Evolutionary conservation across 345 rosid species (phyloP), one percentile per base, ranked within the genome.

Genomic region (Limnanthes douglasii): DNA sequence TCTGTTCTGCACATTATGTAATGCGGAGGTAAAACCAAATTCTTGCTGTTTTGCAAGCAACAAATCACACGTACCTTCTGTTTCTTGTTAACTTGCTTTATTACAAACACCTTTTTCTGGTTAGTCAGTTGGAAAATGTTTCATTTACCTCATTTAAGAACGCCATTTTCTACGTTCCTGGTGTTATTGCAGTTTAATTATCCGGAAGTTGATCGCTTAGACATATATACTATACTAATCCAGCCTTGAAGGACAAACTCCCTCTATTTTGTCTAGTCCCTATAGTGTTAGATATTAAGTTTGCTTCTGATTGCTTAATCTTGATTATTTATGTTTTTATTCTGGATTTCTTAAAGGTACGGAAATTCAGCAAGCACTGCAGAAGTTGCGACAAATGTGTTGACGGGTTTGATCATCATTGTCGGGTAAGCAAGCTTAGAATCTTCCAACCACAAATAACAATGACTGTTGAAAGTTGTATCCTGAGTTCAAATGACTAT

Each of bases 361-460:
- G 75, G 18, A 76, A 76, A 59, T 76, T 79, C 45, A 88, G 97
- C 78, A 88, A 83, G 66, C 95, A 88, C 59, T 88, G 97, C 62
- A 60, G 97, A 67, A 83, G 86, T 47, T 88, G 97, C 45, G 76
- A 72, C 61, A 88, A 88, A 49, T 88, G 97, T 33, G 81, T 88
- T 29, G 95, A 83, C 65, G 93, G 90, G 56, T 83, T 88, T 69
- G 97, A 88, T 64, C 97, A 88, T 56, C 95, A 88, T 60, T 88
- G 97, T 45, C 78, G 90, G 55, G 95, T 88, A 58, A 63, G 84
- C 48, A 37, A 23, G 43, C n/a, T n/a, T n/a, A n/a, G n/a, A n/a
- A n/a, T n/a, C n/a, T n/a, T n/a, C n/a, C n/a, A n/a, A n/a, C n/a
- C n/a, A n/a, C n/a, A n/a, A n/a, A n/a, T n/a, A n/a, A n/a, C n/a